Percentiles rank a stretch among this genome's conserved stretches.
These are phyloP conservation scores for Mycena filopes DNA, from an alignment of 768 basidiomycete species.

Conservation along the genomic window DNA sequence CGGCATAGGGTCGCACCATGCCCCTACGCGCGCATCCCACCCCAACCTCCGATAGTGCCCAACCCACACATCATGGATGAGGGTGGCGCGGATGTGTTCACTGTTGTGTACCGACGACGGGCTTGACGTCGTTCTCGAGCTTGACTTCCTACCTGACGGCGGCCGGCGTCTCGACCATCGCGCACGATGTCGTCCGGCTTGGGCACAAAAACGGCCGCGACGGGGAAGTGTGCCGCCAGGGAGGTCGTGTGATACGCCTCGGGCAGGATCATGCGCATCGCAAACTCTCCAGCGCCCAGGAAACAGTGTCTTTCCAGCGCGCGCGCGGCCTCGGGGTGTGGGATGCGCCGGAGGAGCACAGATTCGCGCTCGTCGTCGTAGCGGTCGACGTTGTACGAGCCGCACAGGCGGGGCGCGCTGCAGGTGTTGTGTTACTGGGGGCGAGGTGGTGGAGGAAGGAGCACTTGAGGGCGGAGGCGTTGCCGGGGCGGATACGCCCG, in stretches of 20 bases:
- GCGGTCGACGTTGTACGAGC: background rate
- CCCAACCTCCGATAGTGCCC: background rate
- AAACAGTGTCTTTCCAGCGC: background rate
- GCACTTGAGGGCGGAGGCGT: background rate
- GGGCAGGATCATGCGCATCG: conserved; percentile 6
- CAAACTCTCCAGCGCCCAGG: background rate
- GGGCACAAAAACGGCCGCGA: conserved; percentile 7
- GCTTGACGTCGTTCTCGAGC: background rate
- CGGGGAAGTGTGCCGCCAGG: background rate
- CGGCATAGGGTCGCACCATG: background rate
- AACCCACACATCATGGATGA: conserved; percentile 1
- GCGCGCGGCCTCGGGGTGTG: background rate
- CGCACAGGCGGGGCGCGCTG: background rate
- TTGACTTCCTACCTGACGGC: background rate
- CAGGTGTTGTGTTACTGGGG: background rate
- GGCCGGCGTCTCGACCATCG: background rate
- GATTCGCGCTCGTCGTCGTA: too few species aligned
- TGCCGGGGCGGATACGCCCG: too few species aligned
- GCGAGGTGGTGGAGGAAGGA: background rate
- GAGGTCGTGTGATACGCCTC: too few species aligned
- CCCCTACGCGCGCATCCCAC: background rate
- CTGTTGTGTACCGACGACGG: too few species aligned
- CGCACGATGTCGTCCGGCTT: background rate
- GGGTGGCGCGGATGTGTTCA: background rate
- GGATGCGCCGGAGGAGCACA: background rate